Evolutionary conservation across 2,329 filamentous ascomycete species (phyloP).

Genomic region (Mycosphaerella sp.): DNA sequence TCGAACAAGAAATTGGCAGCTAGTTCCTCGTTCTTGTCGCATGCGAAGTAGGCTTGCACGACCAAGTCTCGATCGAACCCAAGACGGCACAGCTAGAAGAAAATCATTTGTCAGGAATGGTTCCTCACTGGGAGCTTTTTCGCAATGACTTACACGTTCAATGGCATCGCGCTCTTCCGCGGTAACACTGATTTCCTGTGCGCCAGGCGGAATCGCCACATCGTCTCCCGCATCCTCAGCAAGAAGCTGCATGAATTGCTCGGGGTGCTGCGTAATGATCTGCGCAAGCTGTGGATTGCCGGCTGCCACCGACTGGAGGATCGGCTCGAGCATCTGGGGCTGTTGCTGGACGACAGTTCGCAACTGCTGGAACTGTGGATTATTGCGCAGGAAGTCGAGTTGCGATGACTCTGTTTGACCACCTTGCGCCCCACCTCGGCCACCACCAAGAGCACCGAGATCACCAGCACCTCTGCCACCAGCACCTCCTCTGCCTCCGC

Average conservation of each 20-base stretch:
- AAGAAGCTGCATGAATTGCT: constrained; percentile 85
- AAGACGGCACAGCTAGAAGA: constrained; percentile 70
- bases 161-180: constrained; percentile 97
- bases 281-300: constrained; percentile 93
- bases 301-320: constrained; percentile 88
- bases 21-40: constrained; percentile 98
- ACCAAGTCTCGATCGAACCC: constrained; percentile 90
- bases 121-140: not conserved
- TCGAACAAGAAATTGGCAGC: constrained; percentile 98
- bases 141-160: constrained; percentile 63
- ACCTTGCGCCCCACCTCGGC: constrained; percentile 33
- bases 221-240: constrained; percentile 81
- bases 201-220: constrained; percentile 75
- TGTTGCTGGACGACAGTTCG: constrained; percentile 96
- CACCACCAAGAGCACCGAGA: constrained; percentile 36
- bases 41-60: constrained; percentile 98
- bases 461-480: constrained; percentile 37
- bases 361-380: constrained; percentile 96
- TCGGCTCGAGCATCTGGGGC: constrained; percentile 96
- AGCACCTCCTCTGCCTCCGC: constrained; percentile 39
- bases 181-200: constrained; percentile 83
- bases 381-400: constrained; percentile 88
- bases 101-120: not conserved
- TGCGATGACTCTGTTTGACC: constrained; percentile 53
- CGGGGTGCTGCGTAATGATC: constrained; percentile 83